Percentiles rank a stretch among this genome's conserved stretches.
phyloP scores from a whole-genome alignment of 2,329 filamentous ascomycete genomes.

The Hymenoscyphus fructigenus region DNA sequence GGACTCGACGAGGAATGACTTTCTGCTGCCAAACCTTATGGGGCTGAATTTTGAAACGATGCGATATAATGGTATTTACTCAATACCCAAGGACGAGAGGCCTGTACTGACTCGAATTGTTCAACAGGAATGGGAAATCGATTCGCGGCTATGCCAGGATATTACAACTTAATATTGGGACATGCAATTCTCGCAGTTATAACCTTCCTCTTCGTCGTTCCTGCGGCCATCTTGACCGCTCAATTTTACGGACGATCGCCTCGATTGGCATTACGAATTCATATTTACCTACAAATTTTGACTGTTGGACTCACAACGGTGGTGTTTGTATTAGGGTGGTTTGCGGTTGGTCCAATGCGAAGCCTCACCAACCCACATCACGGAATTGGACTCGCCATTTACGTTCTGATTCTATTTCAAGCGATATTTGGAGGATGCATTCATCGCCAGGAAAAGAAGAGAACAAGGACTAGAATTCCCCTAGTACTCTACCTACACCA shows the following conservation, averaged over 20 bases:
- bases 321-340: conserved; percentile 72
- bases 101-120: conserved; percentile 14
- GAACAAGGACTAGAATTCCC: conserved; percentile 45
- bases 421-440: conserved; percentile 68
- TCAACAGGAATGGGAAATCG: conserved; percentile 74
- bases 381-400: conserved; percentile 78
- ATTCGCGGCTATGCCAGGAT: conserved; percentile 67
- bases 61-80: conserved; percentile 72
- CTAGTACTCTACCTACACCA: conserved; percentile 62
- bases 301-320: conserved; percentile 67
- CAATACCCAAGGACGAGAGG: background rate
- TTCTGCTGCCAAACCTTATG: conserved; percentile 73
- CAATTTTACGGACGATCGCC: conserved; percentile 67
- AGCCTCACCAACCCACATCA: conserved; percentile 81
- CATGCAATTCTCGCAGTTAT: conserved; percentile 73
- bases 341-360: conserved; percentile 71
- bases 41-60: conserved; percentile 79
- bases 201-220: conserved; percentile 72
- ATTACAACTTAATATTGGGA: conserved; percentile 67
- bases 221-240: conserved; percentile 69
- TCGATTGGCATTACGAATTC: conserved; percentile 62
- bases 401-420: conserved; percentile 70
- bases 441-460: conserved; percentile 37
- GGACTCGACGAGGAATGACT: conserved; percentile 75
- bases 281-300: conserved; percentile 73